phyloP scores from a whole-genome alignment of 495 filamentous ascomycete genomes.

The Penicillium cinerascens region DNA sequence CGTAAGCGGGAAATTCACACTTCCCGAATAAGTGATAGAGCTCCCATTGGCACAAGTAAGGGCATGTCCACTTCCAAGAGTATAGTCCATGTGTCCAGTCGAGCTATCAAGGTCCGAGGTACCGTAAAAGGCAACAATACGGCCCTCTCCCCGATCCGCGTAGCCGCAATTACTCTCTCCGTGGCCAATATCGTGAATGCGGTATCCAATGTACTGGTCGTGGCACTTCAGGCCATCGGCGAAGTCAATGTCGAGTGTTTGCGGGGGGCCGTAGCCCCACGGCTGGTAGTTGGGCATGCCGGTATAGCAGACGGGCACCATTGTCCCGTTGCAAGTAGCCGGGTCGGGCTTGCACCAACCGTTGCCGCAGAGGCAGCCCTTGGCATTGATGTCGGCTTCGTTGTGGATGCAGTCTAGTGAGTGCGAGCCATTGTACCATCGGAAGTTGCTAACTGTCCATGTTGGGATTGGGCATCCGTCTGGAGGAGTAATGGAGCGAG shows the following conservation, averaged over 20 bases:
- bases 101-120: slow-evolving; percentile 23
- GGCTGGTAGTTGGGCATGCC: slow-evolving; percentile 38
- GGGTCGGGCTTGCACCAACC: slow-evolving; percentile 28
- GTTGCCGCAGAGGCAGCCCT: slow-evolving; percentile 28
- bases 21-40: slow-evolving; percentile 32
- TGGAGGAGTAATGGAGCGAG: slow-evolving; percentile 30
- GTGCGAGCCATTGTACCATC: slow-evolving; percentile 35
- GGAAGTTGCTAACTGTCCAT: slow-evolving; percentile 30
- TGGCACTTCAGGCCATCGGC: slow-evolving; percentile 32
- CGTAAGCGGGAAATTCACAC: slow-evolving; percentile 25
- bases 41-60: slow-evolving; percentile 33
- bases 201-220: slow-evolving; percentile 36
- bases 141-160: slow-evolving; percentile 26
- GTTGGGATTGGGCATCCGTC: slow-evolving; percentile 32
- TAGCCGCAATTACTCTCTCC: slow-evolving; percentile 36
- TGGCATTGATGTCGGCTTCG: slow-evolving; percentile 24
- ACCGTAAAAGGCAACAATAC: slow-evolving; percentile 36
- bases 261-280: slow-evolving; percentile 33
- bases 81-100: slow-evolving; percentile 29
- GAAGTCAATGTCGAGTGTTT: slow-evolving; percentile 33
- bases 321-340: slow-evolving; percentile 29
- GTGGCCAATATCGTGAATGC: slow-evolving; percentile 33
- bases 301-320: slow-evolving; percentile 34
- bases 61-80: slow-evolving; percentile 33
- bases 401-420: slow-evolving; percentile 39